These are phyloP conservation scores for Lanmaoa rubissima DNA, from an alignment of 768 basidiomycete genomes.

Conservation along the genomic window DNA sequence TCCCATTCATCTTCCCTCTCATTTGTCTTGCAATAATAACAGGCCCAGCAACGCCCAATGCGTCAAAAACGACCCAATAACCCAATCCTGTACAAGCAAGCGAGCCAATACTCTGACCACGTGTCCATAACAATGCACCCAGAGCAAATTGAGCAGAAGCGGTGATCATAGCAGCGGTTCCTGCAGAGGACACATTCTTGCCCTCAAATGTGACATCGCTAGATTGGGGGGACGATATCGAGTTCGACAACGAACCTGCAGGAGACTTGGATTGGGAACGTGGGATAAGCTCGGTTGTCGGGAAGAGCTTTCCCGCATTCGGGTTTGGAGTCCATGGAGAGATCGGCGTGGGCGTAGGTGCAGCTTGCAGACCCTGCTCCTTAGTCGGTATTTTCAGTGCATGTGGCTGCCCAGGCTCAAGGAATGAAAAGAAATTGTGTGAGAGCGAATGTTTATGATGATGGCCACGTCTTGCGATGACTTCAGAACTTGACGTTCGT, in stretches of 20 bases:
- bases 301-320: slow-evolving; percentile 2
- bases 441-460: slow-evolving; percentile 94
- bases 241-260: slow-evolving; percentile 12
- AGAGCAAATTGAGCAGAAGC: slow-evolving; percentile 53
- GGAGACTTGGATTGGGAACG: slow-evolving; percentile 28
- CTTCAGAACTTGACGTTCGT: slow-evolving; percentile 15
- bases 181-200: slow-evolving; percentile 20
- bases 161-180: slow-evolving; percentile 20
- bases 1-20: slow-evolving; percentile 29
- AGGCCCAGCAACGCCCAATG: slow-evolving; percentile 67
- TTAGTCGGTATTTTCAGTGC: slow-evolving; percentile 11
- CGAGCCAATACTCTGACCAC: slow-evolving; percentile 85
- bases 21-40: slow-evolving; percentile 38
- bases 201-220: background rate
- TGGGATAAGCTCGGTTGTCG: slow-evolving; percentile 11
- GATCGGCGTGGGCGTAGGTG: slow-evolving; percentile 57
- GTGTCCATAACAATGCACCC: slow-evolving; percentile 81
- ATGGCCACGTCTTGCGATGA: slow-evolving; percentile 55
- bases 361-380: slow-evolving; percentile 46
- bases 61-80: slow-evolving; percentile 96
- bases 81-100: slow-evolving; percentile 87
- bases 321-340: slow-evolving; percentile 71
- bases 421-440: slow-evolving; percentile 94
- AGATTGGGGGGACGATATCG: slow-evolving; percentile 1
- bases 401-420: slow-evolving; percentile 61